phyloP scores from a whole-genome alignment of 129 eudicot genomes.

The Flaveria trinervia region DNA sequence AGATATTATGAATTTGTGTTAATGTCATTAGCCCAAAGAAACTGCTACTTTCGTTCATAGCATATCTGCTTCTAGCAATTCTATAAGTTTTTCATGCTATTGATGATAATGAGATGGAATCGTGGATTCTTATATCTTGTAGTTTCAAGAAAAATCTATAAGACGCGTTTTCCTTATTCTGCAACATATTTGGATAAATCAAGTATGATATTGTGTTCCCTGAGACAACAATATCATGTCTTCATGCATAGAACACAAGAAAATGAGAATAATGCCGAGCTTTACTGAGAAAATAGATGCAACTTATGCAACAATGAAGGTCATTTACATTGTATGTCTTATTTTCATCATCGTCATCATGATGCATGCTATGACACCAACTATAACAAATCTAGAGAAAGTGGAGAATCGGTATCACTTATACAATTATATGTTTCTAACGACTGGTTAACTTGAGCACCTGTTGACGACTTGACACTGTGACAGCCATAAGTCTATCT shows the following conservation, averaged over 20 bases:
- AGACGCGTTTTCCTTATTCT: neutral
- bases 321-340: slow-evolving; percentile 6
- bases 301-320: neutral
- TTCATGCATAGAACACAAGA: neutral
- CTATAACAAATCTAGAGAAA: neutral
- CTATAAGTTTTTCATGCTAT: slow-evolving; percentile 40
- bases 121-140: slow-evolving; percentile 35
- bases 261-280: neutral
- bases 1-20: slow-evolving; percentile 29
- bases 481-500: slow-evolving; percentile 88
- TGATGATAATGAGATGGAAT: slow-evolving; percentile 33
- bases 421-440: neutral
- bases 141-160: slow-evolving; percentile 35
- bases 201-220: neutral
- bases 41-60: slow-evolving; percentile 49
- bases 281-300: too few relatives aligned
- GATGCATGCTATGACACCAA: slow-evolving; percentile 1
- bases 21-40: slow-evolving; percentile 33
- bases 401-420: neutral
- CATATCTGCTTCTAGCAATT: slow-evolving; percentile 34
- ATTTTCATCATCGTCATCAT: slow-evolving; percentile 25
- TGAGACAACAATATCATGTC: neutral
- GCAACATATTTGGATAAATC: neutral
- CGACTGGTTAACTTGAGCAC: slow-evolving; percentile 32
- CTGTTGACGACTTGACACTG: slow-evolving; percentile 52